Base-by-base conservation (phyloP, 768 basidiomycete genomes). In the Russula emetica region DNA sequence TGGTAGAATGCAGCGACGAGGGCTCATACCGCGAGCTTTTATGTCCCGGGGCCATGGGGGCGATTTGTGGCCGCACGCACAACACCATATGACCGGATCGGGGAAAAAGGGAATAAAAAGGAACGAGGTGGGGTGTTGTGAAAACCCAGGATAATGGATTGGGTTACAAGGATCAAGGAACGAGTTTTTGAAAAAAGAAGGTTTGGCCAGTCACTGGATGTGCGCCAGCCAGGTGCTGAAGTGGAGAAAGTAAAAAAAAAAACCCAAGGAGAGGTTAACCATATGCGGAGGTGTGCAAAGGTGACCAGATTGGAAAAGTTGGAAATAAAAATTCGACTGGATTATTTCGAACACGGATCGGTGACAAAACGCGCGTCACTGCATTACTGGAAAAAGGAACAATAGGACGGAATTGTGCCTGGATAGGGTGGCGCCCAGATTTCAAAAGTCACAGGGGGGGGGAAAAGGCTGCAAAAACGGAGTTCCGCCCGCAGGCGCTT, bases 21-120 rank as follows among this genome's bases (percentile, higher is more conserved):
- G 40, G 58, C 58, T 34, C 24, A 42, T 34, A n/a, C 53, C 63
- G 13, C 20, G 22, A 42, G 54, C 59, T 50, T 64, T 64, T 64
- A 60, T 60, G 30, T 51, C 8, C 53, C 52, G 52, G 63, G 63
- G 45, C 44, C 50, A 54, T 59, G 62, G 62, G 62, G 62, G 56
- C 36, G 58, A 64, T 49, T 64, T 64, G 63, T 60, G 63, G 63
- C 58, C 63, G 53, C 40, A 30, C 30, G 1, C 36, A 22, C 58
- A n/a, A n/a, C n/a, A n/a, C n/a, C n/a, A 64, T 64, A 32, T 51
- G 47, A 40, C 63, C 54, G 42, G 36, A 64, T 64, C 24, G 30
- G 47, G 58, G 30, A 34, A 30, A 51, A 55, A 38, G 5, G 47
- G 30, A 36, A 64, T 32, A 55, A 64, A 55, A 60, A 44, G 58